Base-by-base conservation (phyloP, 1,284 basidiomycete genomes). In the Heterobasidion irregulare region DNA sequence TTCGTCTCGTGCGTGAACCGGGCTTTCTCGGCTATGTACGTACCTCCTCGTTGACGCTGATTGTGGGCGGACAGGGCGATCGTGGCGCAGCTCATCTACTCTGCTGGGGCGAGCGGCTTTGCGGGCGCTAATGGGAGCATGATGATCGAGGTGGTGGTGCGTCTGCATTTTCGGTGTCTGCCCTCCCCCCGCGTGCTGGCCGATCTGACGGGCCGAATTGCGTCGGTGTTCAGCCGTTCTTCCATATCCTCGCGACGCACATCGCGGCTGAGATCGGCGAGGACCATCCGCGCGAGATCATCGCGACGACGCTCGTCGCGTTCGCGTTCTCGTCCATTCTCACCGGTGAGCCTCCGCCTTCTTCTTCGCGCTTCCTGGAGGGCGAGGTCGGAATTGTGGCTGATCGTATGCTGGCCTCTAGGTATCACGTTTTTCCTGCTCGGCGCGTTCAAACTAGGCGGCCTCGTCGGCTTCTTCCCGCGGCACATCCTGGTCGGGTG, bases 81-180 rank as follows among this genome's bases (percentile, higher is more conserved):
- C 56, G 70, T 97, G 38, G 77, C 92, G 0, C 96, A 99, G 68
- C 72, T 98, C 16, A 80, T 89, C 1, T 98, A 92, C 69, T 89
- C 91, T 0, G 72, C 84, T 12, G 94, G 94, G 1, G 94, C 92
- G 1, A 94, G 90, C 61, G 89, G 89, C 44, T 98, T 98, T 70
- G 79, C 79, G 10, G 88, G 89, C 49, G 92, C 87, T 0, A 98
- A 97, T 71, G 94, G 94, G 8, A 95, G 91, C 54, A 98, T 98
- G 94, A 97, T 98, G 94, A 98, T 98, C 60, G 95, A 98, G 70
- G 92, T 94, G 10, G 92, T 97, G 61, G 88, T 91, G 68, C 56
- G 86, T 82, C 6, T 18, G 53, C n/a, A 16, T 57, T 47, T 15
- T 32, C 2, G 26, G n/a, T 3, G 26, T 41, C 38, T 41, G 38